phyloP scores from a whole-genome alignment of 768 basidiomycete species.

The Imleria badia region DNA sequence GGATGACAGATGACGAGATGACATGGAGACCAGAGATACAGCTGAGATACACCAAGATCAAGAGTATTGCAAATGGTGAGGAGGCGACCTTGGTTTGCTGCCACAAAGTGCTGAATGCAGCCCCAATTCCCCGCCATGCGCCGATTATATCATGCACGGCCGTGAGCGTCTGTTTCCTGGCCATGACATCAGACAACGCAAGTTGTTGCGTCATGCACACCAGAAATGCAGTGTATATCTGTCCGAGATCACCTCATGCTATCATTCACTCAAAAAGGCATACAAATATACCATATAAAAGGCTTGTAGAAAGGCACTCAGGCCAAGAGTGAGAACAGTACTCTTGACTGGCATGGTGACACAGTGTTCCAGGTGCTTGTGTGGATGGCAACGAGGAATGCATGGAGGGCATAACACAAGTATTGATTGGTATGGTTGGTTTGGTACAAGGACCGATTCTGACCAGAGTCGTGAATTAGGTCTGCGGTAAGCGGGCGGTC shows the following conservation, averaged over 20 bases:
- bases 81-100: conserved; percentile 17
- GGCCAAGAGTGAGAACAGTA: not conserved
- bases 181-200: conserved; percentile 6
- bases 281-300: not conserved
- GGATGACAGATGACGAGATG: conserved; percentile 22
- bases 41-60: conserved; percentile 13
- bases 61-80: not conserved
- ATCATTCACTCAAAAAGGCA: not conserved
- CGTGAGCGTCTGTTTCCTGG: conserved; percentile 14
- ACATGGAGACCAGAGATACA: conserved; percentile 22
- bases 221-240: conserved; percentile 19
- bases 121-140: conserved; percentile 27
- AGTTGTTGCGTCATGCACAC: conserved; percentile 18
- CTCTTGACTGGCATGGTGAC: no score
- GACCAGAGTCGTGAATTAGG: no score
- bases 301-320: not conserved
- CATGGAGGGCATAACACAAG: not conserved
- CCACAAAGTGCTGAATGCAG: conserved; percentile 18
- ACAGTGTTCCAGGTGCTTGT: no score
- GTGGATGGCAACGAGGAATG: not conserved
- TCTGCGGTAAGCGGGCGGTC: no score
- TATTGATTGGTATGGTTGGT: not conserved
- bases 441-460: no score
- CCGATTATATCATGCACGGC: conserved; percentile 16
- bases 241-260: not conserved